Evolutionary conservation across 371 early-diverging fungal genomes (phyloP).

Genomic region (Actinomucor elegans): DNA sequence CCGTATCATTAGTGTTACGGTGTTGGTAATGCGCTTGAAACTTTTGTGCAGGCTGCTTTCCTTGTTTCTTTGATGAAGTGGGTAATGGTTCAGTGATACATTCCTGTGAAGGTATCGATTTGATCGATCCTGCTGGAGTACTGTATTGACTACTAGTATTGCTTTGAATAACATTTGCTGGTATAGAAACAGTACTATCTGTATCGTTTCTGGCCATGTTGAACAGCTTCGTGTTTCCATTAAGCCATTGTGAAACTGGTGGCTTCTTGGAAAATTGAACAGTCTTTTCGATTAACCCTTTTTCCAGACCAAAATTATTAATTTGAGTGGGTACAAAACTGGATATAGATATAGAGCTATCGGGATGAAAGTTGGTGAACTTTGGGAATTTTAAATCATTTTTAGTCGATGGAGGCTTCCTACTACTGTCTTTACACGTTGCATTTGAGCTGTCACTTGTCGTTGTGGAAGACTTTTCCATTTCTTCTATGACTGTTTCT

Average conservation of each 20-base stretch:
- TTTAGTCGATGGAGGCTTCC: too few relatives aligned
- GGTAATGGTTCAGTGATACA: neutral
- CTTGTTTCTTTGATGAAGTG: neutral
- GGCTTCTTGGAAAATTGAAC: neutral
- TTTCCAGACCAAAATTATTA: too few relatives aligned
- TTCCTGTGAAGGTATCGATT: neutral
- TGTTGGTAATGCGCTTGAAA: neutral
- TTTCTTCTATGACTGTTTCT: too few relatives aligned
- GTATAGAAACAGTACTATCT: neutral
- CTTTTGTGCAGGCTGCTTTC: constrained; percentile 2
- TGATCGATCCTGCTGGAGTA: neutral
- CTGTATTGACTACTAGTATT: constrained; percentile 1
- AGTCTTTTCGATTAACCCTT: too few relatives aligned
- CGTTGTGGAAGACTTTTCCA: too few relatives aligned
- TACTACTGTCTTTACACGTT: too few relatives aligned
- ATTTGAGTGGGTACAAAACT: neutral
- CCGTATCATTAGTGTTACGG: neutral
- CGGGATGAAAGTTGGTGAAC: too few relatives aligned
- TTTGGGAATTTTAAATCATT: too few relatives aligned
- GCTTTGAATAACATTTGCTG: neutral
- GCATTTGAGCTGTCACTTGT: too few relatives aligned
- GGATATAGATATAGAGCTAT: neutral
- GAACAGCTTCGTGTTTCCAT: constrained; percentile 2
- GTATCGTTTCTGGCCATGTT: neutral
- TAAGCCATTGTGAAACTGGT: constrained; percentile 2